A percentile compares a stretch with the other conserved stretches of the same genome.
phyloP scores from a whole-genome alignment of 345 rosid genomes.

The Ceriops decandra region DNA sequence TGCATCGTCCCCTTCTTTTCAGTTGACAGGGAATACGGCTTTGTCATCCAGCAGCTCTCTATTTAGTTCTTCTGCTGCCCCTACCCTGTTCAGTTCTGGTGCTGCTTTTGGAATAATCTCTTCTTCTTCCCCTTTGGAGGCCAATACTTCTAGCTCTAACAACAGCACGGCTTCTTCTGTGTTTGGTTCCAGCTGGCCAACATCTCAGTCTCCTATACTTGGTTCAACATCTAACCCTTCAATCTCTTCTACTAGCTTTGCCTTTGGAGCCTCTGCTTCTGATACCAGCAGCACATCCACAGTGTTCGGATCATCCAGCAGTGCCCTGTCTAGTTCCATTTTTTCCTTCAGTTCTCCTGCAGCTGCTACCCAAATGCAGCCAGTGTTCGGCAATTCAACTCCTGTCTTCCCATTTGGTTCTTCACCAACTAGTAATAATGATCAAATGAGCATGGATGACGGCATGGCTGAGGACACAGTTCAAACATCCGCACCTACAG shows the following conservation, averaged over 20 bases:
- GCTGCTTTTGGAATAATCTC: slow-evolving; percentile 47
- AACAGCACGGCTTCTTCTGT: slow-evolving; percentile 31
- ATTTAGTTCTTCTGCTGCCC: slow-evolving; percentile 49
- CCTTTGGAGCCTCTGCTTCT: slow-evolving; percentile 52
- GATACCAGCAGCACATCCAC: slow-evolving; percentile 31
- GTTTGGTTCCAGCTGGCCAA: slow-evolving; percentile 57
- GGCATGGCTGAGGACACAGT: slow-evolving; percentile 94
- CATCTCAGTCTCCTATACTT: slow-evolving; percentile 43
- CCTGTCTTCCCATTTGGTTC: slow-evolving; percentile 48
- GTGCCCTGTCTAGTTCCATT: slow-evolving; percentile 36
- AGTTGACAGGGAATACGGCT: slow-evolving; percentile 39
- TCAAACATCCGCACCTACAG: slow-evolving; percentile 45
- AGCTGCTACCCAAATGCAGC: slow-evolving; percentile 39
- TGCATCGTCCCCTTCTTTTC: slow-evolving; percentile 48
- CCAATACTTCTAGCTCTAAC: slow-evolving; percentile 42
- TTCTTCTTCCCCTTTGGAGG: slow-evolving; percentile 28
- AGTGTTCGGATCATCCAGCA: slow-evolving; percentile 47
- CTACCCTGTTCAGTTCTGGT: slow-evolving; percentile 39
- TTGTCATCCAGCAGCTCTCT: slow-evolving; percentile 42
- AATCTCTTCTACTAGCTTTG: slow-evolving; percentile 39
- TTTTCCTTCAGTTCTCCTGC: slow-evolving; percentile 53
- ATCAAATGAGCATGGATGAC: slow-evolving; percentile 87
- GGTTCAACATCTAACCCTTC: slow-evolving; percentile 40
- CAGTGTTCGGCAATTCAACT: slow-evolving; percentile 45
- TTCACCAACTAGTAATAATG: slow-evolving; percentile 47